phyloP scores from a whole-genome alignment of 495 filamentous ascomycete genomes.

The Penicillium alfredii region DNA sequence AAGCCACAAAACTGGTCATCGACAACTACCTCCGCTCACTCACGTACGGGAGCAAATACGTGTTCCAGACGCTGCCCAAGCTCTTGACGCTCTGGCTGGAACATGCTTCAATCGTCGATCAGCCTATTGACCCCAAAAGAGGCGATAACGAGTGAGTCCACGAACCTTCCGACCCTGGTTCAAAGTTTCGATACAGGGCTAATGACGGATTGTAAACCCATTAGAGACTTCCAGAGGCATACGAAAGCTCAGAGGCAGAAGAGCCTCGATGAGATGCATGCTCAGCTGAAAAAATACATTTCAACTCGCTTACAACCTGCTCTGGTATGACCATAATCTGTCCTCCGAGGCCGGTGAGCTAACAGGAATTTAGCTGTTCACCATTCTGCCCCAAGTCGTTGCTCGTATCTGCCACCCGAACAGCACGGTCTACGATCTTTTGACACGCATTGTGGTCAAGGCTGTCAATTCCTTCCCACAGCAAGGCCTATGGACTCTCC shows the following conservation, averaged over 20 bases:
- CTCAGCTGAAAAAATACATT: slow-evolving; percentile 66
- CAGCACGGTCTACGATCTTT: slow-evolving; percentile 60
- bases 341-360: slow-evolving; percentile 9
- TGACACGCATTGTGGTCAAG: slow-evolving; percentile 73
- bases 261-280: slow-evolving; percentile 65
- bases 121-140: slow-evolving; percentile 59
- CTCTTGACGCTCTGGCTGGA: slow-evolving; percentile 92
- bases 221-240: slow-evolving; percentile 51
- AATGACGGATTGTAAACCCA: not conserved
- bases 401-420: slow-evolving; percentile 87
- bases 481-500: slow-evolving; percentile 88
- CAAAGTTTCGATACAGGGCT: no score
- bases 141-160: slow-evolving; percentile 54
- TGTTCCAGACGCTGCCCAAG: slow-evolving; percentile 87
- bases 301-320: slow-evolving; percentile 67
- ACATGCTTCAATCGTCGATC: slow-evolving; percentile 67
- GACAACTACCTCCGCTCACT: slow-evolving; percentile 89
- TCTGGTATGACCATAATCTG: slow-evolving; percentile 38
- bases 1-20: slow-evolving; percentile 80
- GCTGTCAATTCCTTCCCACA: slow-evolving; percentile 74
- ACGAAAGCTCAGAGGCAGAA: slow-evolving; percentile 52
- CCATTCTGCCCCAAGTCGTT: slow-evolving; percentile 84
- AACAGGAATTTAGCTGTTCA: slow-evolving; percentile 61
- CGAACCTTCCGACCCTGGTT: no score
- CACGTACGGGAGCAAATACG: slow-evolving; percentile 83